Conservation (phyloP, 1,284 basidiomycete species). For the Leccinum subfulvum region DNA sequence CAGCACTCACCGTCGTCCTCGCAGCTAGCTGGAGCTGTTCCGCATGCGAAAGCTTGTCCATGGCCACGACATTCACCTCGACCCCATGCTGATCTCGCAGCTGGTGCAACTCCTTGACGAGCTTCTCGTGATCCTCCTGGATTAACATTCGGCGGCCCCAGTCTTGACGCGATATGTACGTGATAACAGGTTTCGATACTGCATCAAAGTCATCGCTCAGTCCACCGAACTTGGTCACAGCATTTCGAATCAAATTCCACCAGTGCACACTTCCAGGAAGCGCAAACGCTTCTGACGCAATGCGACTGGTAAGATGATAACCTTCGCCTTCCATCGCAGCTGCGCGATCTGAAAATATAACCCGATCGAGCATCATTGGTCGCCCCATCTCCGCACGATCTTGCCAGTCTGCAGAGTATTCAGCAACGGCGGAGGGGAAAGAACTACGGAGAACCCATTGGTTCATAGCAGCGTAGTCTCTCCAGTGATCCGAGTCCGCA, state of each 20-base stretch:
- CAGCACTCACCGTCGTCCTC: slow-evolving; percentile 68
- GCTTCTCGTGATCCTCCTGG: slow-evolving; percentile 61
- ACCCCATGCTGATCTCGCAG: slow-evolving; percentile 72
- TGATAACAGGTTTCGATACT: slow-evolving; percentile 65
- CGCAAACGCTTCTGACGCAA: slow-evolving; percentile 69
- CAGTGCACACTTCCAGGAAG: slow-evolving; percentile 74
- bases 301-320: slow-evolving; percentile 70
- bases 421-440: slow-evolving; percentile 74
- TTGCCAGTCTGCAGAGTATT: slow-evolving; percentile 77
- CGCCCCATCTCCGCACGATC: slow-evolving; percentile 71
- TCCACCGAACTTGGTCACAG: slow-evolving; percentile 70
- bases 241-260: slow-evolving; percentile 78
- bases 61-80: slow-evolving; percentile 81
- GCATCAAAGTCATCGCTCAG: slow-evolving; percentile 40
- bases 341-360: slow-evolving; percentile 79
- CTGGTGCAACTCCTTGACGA: slow-evolving; percentile 62
- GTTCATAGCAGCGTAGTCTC: slow-evolving; percentile 84
- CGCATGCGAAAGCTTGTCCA: slow-evolving; percentile 74
- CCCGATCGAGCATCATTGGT: slow-evolving; percentile 78
- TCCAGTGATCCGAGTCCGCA: slow-evolving; percentile 74
- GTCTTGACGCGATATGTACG: slow-evolving; percentile 81
- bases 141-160: slow-evolving; percentile 80
- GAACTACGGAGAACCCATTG: slow-evolving; percentile 73
- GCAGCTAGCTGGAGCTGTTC: slow-evolving; percentile 80
- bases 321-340: slow-evolving; percentile 74